Evolutionary conservation across 2,329 filamentous ascomycete species (phyloP), one percentile per base, ranked within the genome.

Genomic region (Elsinoe necatrix): DNA sequence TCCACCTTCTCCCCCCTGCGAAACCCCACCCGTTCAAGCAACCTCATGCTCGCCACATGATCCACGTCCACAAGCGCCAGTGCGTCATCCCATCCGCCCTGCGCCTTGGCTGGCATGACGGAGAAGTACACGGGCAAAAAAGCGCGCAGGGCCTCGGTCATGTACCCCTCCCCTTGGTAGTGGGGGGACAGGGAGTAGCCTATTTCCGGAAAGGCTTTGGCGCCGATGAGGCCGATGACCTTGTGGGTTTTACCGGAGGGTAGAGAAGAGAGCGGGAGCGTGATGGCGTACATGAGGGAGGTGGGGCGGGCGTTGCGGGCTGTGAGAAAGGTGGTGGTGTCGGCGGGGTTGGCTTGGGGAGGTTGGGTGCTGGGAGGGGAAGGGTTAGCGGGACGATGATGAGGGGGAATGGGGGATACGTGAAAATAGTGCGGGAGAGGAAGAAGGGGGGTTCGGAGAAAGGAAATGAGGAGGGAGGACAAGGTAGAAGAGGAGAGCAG

Each of bases 101-200:
- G 11, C 29, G 18, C 48, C 14, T n/a, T 27, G 2, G 31, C 14
- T 5, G 54, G 54, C 54, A 56, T 56, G 27, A 25, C 54, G 8
- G 21, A 4, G 39, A 45, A 56, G 7, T 48, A n/a, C 21, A 35
- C 39, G 4, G 39, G 39, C 6, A 56, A 3, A 47, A 57, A 61
- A 1, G 60, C 60, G 14, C 23, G 43, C 59, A 63, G 20, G 3
- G 62, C 62, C 29, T 63, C 61, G 35, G 60, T 59, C n/a, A 61
- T 61, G 45, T 57, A 62, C 1, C 62, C 62, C 21, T 57, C 45
- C 37, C 61, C 61, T 47, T 59, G 61, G 21, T 50, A 50, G 6
- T 31, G 43, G 7, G 61, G 57, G 35, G 52, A 47, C 18, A 62
- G 60, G 9, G 54, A 43, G 55, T 63, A 63, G 16, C 61, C 61